A percentile compares a stretch with the other conserved stretches of the same genome.
phyloP scores from a whole-genome alignment of 1,284 basidiomycete species.

The Cryptococcus deneoformans region DNA sequence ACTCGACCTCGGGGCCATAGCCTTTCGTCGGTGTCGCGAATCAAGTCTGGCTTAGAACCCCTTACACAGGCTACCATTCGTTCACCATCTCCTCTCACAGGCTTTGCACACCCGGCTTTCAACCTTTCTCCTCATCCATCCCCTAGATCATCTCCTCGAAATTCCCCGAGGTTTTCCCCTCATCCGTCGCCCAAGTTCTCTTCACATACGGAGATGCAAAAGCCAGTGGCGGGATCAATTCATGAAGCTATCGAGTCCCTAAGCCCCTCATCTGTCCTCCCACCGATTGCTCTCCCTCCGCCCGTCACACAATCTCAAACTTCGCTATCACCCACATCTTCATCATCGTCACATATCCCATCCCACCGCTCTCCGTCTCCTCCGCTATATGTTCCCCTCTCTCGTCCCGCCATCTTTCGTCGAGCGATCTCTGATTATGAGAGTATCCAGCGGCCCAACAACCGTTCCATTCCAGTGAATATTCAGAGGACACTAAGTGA shows the following conservation, averaged over 20 bases:
- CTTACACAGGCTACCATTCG: background rate
- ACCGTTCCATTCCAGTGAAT: no score
- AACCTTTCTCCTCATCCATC: background rate
- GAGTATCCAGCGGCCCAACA: background rate
- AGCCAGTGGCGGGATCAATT: background rate
- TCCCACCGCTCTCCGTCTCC: constrained; percentile 8
- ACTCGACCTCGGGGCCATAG: constrained; percentile 14
- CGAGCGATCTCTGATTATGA: constrained; percentile 34
- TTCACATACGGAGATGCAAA: background rate
- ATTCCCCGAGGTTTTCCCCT: background rate
- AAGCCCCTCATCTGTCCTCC: constrained; percentile 2
- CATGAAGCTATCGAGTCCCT: background rate
- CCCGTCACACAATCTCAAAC: constrained; percentile 5
- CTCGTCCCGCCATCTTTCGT: constrained; percentile 24
- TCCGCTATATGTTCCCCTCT: constrained; percentile 21
- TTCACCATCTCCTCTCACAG: background rate
- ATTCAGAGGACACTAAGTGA: no score
- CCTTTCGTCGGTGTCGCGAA: constrained; percentile 5
- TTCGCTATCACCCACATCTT: background rate
- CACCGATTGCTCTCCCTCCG: constrained; percentile 20
- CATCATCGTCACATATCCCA: background rate
- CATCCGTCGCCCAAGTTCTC: background rate
- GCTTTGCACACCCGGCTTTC: background rate
- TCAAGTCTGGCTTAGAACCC: background rate
- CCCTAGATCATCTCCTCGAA: background rate